These are phyloP conservation scores for Ophiostoma quercus DNA, from an alignment of 2,329 filamentous ascomycete genomes.

Conservation along the genomic window DNA sequence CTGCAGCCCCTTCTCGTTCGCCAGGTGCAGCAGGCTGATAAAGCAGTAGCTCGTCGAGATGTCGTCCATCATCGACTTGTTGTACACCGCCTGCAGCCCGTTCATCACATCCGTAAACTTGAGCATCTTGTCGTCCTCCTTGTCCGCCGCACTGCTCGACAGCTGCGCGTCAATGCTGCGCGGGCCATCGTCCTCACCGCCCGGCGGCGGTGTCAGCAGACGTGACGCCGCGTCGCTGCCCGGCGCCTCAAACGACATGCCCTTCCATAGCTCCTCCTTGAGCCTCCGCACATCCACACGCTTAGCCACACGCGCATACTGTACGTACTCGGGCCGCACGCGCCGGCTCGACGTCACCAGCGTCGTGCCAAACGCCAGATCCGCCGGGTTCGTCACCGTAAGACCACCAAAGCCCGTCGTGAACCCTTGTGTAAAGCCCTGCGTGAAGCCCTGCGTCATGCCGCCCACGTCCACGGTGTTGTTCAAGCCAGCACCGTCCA, in stretches of 20 bases:
- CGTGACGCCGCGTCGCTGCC: conserved; percentile 36
- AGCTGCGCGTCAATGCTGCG: conserved; percentile 21
- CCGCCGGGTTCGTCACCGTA: conserved; percentile 42
- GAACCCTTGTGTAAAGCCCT: conserved; percentile 38
- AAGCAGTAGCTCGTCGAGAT: conserved; percentile 93
- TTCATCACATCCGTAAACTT: conserved; percentile 94
- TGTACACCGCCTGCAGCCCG: conserved; percentile 77
- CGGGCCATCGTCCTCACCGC: background rate
- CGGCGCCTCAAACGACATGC: conserved; percentile 50
- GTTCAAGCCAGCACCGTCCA: conserved; percentile 37
- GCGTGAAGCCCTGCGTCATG: conserved; percentile 36
- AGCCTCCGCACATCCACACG: conserved; percentile 64
- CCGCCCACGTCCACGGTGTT: conserved; percentile 35
- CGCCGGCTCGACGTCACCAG: conserved; percentile 61
- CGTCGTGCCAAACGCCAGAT: conserved; percentile 57
- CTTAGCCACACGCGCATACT: conserved; percentile 65
- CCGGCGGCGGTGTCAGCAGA: conserved; percentile 27
- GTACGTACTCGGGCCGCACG: conserved; percentile 62
- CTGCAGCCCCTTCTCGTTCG: conserved; percentile 84
- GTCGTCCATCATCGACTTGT: conserved; percentile 79
- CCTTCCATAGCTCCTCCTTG: conserved; percentile 67
- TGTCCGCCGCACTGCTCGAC: conserved; percentile 29
- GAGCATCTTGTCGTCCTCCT: conserved; percentile 51
- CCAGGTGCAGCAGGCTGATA: conserved; percentile 84
- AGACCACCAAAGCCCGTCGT: conserved; percentile 40